Evolutionary conservation across 1,284 basidiomycete species (phyloP), one percentile per base, ranked within the genome.

Genomic region (Albatrellus sp.): DNA sequence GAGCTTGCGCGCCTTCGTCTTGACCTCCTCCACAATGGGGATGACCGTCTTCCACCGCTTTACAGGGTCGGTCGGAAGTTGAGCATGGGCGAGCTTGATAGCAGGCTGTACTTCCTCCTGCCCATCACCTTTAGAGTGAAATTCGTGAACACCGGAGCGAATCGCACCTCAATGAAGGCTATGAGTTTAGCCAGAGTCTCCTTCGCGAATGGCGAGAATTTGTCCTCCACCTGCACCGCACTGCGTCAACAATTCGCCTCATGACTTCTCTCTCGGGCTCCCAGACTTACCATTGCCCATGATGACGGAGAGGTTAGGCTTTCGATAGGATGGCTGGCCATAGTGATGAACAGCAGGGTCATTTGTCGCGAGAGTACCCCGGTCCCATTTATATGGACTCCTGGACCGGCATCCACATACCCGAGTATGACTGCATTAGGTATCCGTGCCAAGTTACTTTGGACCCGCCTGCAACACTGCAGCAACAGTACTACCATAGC

Each of bases 41-140:
- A 92, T 80, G 51, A 90, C 71, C 3, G 80, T 78, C 65, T 84
- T 76, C 93, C 93, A 98, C 49, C 94, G 77, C 56, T 69, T 67
- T 48, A 63, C 72, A 0, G 80, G 78, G 61, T 93, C 86, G 36
- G 68, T 64, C 1, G 92, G 86, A 46, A 98, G 60, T 62, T 97
- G 92, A 2, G 82, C 77, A 58, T 87, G 80, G 51, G 84, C 90
- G 42, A 94, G 64, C 46, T 72, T 75, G 54, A 74, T 69, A 29
- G 90, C 84, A 35, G 93, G 94, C 40, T 83, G 64, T 49, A 93
- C 80, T 50, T 97, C 92, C 48, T 91, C 81, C 90, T 94, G 52
- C 40, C 52, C 16, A 31, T 54, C 17, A 31, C 39, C 3, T 39
- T 40, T 11, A 53, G 24, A 19, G 31, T 43, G 7, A 37, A 17